Evolutionary conservation across 1,284 basidiomycete genomes (phyloP).

Genomic region (Malassezia globosa): DNA sequence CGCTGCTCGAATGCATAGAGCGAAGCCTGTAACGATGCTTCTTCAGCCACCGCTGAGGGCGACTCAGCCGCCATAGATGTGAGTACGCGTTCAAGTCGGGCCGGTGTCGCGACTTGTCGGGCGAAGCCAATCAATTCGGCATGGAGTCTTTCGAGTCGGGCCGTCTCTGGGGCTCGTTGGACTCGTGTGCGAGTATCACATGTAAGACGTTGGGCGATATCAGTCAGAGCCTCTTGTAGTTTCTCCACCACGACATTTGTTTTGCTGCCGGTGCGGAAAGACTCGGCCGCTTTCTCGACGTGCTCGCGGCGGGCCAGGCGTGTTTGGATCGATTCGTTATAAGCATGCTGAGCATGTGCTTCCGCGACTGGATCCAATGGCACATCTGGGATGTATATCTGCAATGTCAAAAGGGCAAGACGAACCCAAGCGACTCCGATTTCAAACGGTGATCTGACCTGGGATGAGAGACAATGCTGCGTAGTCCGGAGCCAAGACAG

Average conservation of each 20-base stretch:
- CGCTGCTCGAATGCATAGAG: slow-evolving; percentile 50
- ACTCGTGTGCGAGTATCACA: not conserved
- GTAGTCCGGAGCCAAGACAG: slow-evolving; percentile 5
- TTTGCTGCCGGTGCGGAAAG: slow-evolving; percentile 56
- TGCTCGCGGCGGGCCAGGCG: slow-evolving; percentile 54
- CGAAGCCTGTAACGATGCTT: slow-evolving; percentile 44
- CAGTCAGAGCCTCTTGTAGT: slow-evolving; percentile 36
- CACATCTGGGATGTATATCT: slow-evolving; percentile 70
- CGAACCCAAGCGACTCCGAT: slow-evolving; percentile 59
- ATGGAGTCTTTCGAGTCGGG: slow-evolving; percentile 66
- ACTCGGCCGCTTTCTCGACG: slow-evolving; percentile 57
- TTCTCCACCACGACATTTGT: slow-evolving; percentile 52
- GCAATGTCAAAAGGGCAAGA: slow-evolving; percentile 56
- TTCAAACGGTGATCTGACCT: not conserved
- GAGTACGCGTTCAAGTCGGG: slow-evolving; percentile 40
- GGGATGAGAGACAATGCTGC: not conserved
- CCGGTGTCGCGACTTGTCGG: slow-evolving; percentile 22
- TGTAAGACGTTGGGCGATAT: not conserved
- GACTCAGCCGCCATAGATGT: slow-evolving; percentile 11
- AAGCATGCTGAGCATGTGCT: slow-evolving; percentile 54
- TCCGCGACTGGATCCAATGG: slow-evolving; percentile 77
- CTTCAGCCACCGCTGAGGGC: slow-evolving; percentile 22
- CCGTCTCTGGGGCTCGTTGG: slow-evolving; percentile 50
- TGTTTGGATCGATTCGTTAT: slow-evolving; percentile 48
- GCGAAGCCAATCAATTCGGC: slow-evolving; percentile 55